phyloP scores from a whole-genome alignment of 208 protist genomes.

The Wallacemonas rigidus region DNA sequence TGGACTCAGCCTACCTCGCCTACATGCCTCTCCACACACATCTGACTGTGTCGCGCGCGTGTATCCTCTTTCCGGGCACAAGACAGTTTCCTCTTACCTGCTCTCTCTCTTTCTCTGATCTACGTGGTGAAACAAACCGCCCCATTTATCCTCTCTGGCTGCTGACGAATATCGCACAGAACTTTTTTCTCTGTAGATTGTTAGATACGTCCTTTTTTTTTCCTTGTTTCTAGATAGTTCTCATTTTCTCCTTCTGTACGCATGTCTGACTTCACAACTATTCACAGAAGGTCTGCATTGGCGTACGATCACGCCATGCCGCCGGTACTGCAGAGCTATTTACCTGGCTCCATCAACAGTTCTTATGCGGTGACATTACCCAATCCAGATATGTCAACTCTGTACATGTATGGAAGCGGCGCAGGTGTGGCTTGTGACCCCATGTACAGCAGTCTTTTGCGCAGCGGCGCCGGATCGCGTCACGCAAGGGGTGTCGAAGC shows the following conservation, averaged over 20 bases:
- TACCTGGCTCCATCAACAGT: neutral
- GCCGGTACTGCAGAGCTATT: conserved; percentile 32
- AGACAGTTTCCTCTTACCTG: neutral
- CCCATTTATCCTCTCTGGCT: too few relatives aligned
- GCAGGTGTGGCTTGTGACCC: neutral
- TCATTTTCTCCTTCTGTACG: conserved; percentile 35
- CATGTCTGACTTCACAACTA: conserved; percentile 30
- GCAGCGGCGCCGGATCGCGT: neutral
- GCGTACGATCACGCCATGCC: conserved; percentile 66
- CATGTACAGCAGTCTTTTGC: neutral
- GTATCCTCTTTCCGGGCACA: neutral
- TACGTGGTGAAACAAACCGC: neutral
- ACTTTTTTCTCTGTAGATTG: neutral
- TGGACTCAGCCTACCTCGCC: too few relatives aligned
- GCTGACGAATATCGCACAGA: too few relatives aligned
- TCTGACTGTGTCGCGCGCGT: neutral
- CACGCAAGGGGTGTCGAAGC: conserved; percentile 40
- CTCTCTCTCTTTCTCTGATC: conserved; percentile 15
- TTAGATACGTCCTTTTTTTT: conserved; percentile 4
- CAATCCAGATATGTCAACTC: neutral
- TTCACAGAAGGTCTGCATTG: conserved; percentile 29
- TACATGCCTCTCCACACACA: too few relatives aligned
- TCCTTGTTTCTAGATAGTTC: conserved; percentile 13
- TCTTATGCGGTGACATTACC: conserved; percentile 25
- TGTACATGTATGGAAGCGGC: neutral